Evolutionary conservation across 352 stramenopile genomes (phyloP), one percentile per base, ranked within the genome.

Genomic region (Aphanomyces invadans): DNA sequence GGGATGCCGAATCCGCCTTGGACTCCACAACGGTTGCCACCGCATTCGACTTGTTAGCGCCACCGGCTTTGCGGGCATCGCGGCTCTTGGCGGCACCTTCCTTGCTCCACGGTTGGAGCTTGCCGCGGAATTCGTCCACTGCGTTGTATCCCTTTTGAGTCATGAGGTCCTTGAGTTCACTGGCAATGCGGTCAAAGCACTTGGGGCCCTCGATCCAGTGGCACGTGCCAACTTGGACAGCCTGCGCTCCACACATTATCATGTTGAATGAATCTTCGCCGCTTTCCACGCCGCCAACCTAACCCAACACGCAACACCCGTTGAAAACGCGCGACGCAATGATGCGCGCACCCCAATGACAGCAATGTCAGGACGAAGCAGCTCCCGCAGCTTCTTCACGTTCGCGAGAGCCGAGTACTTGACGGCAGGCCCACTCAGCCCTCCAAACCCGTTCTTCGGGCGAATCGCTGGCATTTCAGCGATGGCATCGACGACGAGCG

Each of bases 371-470:
- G 5, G 26, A 15, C 29, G 36, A 25, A 92, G 67, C 1, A 86
- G 60, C 38, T 84, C 70, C 63, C 77, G 70, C 74, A 90, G 74
- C 59, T 86, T 76, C 21, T 72, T 70, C 2, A 92, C 81, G 71
- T 92, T 89, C 15, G 80, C 80, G 11, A 92, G 61, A 7, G 83
- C 83, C 21, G 79, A 89, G 42, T 84, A 86, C 62, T 92, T 89
- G 17, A 86, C 72, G n/a, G 79, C 79, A 15, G 71, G 71, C 33
- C 83, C 83, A 59, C 71, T 80, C 4, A 92, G 56, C 5, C 83
- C 83, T 33, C 80, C 83, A 57, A 87, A 82, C 28, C 83, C 83
- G 31, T 74, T 69, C 42, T 86, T 84, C 26, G 76, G 72, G 42
- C 69, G 62, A 63, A 88, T 83, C 46, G 68, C 75, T 5, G 71